Conservation (phyloP, 306 rosid genomes). For the Vigna angularis region DNA sequence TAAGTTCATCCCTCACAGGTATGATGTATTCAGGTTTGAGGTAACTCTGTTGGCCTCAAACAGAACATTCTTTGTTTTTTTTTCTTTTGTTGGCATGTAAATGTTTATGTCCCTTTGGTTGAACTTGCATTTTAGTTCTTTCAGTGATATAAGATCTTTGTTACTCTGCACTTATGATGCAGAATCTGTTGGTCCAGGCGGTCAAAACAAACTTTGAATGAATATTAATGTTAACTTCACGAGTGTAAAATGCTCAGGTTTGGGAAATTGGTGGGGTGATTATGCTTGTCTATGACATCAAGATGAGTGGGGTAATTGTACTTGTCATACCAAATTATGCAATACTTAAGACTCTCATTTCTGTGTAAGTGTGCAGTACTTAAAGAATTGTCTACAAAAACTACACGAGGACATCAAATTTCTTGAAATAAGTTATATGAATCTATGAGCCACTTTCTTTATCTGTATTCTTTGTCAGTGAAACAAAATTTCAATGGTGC, state of each 20-base stretch:
- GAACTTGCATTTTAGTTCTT: not conserved
- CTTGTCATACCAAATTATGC: too few relatives aligned
- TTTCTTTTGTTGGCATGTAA: not conserved
- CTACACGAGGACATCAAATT: too few relatives aligned
- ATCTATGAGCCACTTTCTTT: not conserved
- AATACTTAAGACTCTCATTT: too few relatives aligned
- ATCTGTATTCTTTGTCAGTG: not conserved
- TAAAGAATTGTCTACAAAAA: too few relatives aligned
- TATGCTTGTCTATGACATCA: too few relatives aligned
- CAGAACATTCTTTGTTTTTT: not conserved
- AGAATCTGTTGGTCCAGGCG: not conserved
- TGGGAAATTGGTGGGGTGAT: not conserved
- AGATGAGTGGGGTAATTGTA: too few relatives aligned
- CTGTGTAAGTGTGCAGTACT: too few relatives aligned
- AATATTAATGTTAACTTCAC: not conserved
- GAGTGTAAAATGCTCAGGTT: not conserved
- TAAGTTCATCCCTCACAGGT: constrained; percentile 78
- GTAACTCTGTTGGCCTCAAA: not conserved
- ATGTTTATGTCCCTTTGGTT: not conserved
- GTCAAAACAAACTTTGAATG: not conserved
- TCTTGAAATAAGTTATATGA: too few relatives aligned
- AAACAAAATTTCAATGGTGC: constrained; percentile 39
- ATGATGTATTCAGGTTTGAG: constrained; percentile 14
- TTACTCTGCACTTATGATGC: not conserved
- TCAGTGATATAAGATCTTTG: not conserved